Conservation (phyloP, 768 basidiomycete genomes). For the Dendrothele bispora region DNA sequence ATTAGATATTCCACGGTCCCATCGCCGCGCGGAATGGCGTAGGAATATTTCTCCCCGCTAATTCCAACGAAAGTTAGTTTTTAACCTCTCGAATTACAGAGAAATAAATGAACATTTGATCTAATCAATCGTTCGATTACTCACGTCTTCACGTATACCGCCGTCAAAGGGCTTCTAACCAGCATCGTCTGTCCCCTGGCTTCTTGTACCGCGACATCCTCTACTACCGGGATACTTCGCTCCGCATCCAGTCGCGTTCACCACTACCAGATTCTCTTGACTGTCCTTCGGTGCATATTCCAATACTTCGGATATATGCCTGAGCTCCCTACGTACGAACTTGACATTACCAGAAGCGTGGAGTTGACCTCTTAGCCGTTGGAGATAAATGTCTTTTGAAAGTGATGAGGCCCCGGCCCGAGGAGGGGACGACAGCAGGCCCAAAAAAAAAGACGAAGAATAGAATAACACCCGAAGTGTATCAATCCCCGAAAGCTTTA, state of each 20-base stretch:
- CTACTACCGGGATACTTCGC: conserved; percentile 7
- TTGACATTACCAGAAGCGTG: not conserved
- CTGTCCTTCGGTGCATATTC: not conserved
- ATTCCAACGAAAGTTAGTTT: no score
- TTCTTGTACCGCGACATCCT: conserved; percentile 4
- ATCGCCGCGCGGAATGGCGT: conserved; percentile 4
- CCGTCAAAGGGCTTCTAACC: not conserved
- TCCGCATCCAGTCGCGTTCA: conserved; percentile 6
- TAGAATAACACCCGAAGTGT: no score
- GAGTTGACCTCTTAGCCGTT: conserved; percentile 4
- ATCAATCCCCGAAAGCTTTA: no score
- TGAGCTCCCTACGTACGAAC: conserved; percentile 3
- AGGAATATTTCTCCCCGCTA: conserved; percentile 4
- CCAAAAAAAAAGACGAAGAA: no score
- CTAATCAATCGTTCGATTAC: not conserved
- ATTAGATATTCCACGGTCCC: conserved; percentile 4
- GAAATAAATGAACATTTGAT: no score
- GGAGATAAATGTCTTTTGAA: conserved; percentile 4
- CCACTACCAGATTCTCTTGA: conserved; percentile 1
- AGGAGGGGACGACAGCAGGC: no score
- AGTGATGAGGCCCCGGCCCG: no score
- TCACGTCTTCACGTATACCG: not conserved
- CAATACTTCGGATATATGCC: conserved; percentile 1
- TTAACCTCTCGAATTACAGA: no score
- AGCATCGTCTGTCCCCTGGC: conserved; percentile 5